These are phyloP conservation scores for Podospora sp. DNA, from an alignment of 495 filamentous ascomycete species.

Conservation along the genomic window DNA sequence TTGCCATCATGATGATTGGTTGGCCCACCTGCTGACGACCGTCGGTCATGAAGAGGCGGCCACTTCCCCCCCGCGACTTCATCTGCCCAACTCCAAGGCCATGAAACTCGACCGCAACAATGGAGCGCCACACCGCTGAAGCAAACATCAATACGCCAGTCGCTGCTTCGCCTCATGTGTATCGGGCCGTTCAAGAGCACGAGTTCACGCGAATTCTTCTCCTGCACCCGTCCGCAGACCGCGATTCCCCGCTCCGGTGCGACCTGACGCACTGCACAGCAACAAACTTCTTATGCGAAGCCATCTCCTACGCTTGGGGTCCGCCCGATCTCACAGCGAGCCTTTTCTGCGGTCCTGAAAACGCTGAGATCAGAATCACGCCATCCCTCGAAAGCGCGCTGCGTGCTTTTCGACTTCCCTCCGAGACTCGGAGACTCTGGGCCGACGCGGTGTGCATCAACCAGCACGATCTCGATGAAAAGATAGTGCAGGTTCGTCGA, in stretches of 20 bases:
- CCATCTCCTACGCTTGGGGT: background rate
- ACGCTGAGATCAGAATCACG: background rate
- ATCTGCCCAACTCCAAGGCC: no score
- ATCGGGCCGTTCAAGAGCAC: no score
- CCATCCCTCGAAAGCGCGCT: background rate
- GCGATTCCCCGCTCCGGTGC: constrained; percentile 2
- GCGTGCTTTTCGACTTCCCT: background rate
- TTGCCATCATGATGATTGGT: no score
- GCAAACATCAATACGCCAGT: no score
- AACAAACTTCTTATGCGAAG: background rate
- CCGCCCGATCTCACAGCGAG: background rate
- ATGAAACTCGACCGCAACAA: no score
- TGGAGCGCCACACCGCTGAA: no score
- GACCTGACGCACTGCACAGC: background rate
- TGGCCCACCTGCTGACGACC: no score
- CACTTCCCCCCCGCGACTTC: no score
- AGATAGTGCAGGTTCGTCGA: background rate
- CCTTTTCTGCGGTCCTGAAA: background rate
- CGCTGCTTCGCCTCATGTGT: no score
- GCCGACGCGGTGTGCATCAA: constrained; percentile 15
- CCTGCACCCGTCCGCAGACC: background rate
- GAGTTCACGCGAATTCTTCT: background rate
- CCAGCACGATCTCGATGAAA: constrained; percentile 4
- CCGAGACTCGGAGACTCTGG: constrained; percentile 5
- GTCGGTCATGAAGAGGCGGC: no score